Evolutionary conservation across 257 asterid genomes (phyloP).

Genomic region (Avicennia marina): DNA sequence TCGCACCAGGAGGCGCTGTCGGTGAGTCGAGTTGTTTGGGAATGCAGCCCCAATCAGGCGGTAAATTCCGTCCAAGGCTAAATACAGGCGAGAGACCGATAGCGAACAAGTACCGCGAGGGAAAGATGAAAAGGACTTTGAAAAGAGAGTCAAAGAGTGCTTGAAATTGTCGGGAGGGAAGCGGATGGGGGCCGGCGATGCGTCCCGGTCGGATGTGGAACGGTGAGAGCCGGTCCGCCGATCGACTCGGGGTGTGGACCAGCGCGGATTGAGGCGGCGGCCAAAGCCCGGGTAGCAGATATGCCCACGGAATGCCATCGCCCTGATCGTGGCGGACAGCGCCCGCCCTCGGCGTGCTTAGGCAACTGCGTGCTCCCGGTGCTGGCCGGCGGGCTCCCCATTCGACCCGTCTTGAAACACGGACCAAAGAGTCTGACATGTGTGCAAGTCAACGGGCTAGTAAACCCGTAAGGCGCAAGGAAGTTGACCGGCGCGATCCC

Average conservation of each 20-base stretch:
- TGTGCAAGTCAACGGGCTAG: constrained; percentile 8
- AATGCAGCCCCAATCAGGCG: background rate
- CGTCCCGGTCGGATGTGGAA: constrained; percentile 21
- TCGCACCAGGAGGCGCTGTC: constrained; percentile 8
- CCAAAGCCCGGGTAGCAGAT: background rate
- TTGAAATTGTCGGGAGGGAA: constrained; percentile 31
- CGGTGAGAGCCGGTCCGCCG: constrained; percentile 24
- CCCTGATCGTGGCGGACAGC: constrained; percentile 4
- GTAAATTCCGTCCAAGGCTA: constrained; percentile 4
- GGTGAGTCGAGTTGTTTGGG: constrained; percentile 1
- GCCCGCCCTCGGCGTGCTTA: constrained; percentile 1
- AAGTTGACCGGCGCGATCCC: constrained; percentile 2
- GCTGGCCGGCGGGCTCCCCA: constrained; percentile 7
- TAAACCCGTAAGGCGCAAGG: constrained; percentile 4
- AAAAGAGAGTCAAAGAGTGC: constrained; percentile 15
- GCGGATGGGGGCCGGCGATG: constrained; percentile 31
- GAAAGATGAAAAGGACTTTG: constrained; percentile 34
- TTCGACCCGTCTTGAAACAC: background rate
- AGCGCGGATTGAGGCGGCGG: constrained; percentile 23
- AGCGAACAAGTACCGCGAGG: constrained; percentile 27
- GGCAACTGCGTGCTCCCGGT: background rate
- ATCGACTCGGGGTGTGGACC: constrained; percentile 23
- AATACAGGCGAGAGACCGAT: constrained; percentile 21
- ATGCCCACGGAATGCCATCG: background rate
- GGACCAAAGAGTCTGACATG: constrained; percentile 5